Evolutionary conservation across 2,329 filamentous ascomycete species (phyloP), one percentile per base, ranked within the genome.

Genomic region (Aspergillus niger): DNA sequence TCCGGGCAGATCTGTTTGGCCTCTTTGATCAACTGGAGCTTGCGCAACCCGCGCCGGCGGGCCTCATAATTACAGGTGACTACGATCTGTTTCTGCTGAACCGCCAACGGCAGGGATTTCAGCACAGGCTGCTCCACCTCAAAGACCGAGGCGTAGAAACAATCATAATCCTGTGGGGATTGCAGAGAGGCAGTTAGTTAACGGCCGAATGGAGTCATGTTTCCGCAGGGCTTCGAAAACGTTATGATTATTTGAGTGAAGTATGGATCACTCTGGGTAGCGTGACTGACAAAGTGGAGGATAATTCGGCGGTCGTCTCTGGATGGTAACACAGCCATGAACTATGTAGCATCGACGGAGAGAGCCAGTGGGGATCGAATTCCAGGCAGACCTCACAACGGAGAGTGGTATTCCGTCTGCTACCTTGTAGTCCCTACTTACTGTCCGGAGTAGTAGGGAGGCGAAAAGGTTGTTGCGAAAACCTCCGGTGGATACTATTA

Each of bases 61-160:
- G 94, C 94, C 72, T 91, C 91, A 76, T 98, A 98, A 78, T 98
- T 98, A 83, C 91, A 96, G 4, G 92, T 96, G 22, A 93, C 91
- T 43, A 95, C 83, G 58, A 97, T 97, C 73, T 92, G 91, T 77
- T 97, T 97, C 77, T 97, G 93, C 76, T 93, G 91, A 60, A 97
- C 87, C 38, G 92, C 93, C 36, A 98, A 80, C 6, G 92, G 91
- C 17, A 90, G 78, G 1, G 83, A 82, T 71, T 87, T 91, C 59
- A 97, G 81, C 2, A 83, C 80, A 0, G 92, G 91, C 65, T 90
- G 87, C 72, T 90, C 89, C 65, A 89, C 89, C 77, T 97, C 92
- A 67, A 95, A 89, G 8, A 95, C 92, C 53, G 92, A 91, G 22
- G 93, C 93, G 75, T 98, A 98, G 81, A 98, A 98, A 80, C 91